Conservation (phyloP, 208 protist genomes). For the Leishmania tarentolae region DNA sequence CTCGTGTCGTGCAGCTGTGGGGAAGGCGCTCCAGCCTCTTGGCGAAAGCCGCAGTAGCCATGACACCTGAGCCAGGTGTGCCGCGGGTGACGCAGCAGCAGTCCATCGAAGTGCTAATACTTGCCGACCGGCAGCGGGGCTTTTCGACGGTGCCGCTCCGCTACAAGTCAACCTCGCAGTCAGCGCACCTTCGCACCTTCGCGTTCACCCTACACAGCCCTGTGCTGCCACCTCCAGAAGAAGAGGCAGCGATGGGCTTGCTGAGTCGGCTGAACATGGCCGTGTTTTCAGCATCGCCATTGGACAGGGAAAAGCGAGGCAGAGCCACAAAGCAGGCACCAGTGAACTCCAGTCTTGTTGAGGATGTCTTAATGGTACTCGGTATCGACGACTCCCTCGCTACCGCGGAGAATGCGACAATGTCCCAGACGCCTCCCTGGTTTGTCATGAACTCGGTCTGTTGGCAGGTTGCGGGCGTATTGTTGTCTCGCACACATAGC, state of each 20-base stretch:
- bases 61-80: background rate
- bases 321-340: background rate
- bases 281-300: background rate
- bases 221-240: constrained; percentile 35
- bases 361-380: constrained; percentile 3
- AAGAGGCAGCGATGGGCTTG: constrained; percentile 42
- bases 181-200: constrained; percentile 61
- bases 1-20: constrained; percentile 43
- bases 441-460: constrained; percentile 42
- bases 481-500: constrained; percentile 15
- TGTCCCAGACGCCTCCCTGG: constrained; percentile 24
- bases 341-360: background rate
- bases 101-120: constrained; percentile 29
- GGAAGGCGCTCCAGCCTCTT: constrained; percentile 9
- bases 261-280: constrained; percentile 25
- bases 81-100: constrained; percentile 29
- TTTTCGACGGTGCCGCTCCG: constrained; percentile 1
- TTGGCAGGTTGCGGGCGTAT: constrained; percentile 43
- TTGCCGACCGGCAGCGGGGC: constrained; percentile 25
- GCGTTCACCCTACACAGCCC: constrained; percentile 46
- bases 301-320: background rate
- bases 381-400: background rate
- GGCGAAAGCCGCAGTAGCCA: background rate
- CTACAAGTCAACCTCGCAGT: constrained; percentile 6
- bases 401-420: background rate